Base-by-base conservation (phyloP, 73 alveolate genomes). In the Paramecium primaurelia region DNA sequence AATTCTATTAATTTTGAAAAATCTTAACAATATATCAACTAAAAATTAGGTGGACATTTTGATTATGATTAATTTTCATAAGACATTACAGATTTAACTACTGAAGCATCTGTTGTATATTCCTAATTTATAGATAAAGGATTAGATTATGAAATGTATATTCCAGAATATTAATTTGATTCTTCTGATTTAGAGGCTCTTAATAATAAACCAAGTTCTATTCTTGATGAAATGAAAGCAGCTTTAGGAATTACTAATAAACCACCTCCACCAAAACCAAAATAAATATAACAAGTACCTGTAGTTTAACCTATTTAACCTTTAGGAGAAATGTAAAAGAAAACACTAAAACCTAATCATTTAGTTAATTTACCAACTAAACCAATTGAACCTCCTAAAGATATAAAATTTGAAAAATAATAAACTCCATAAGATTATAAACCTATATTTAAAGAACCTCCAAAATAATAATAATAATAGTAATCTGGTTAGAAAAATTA, bases 331-430 rank as follows among this genome's bases (percentile, higher is more conserved):
- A 75, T 36, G 58, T 36, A 42, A 37, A 75, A 75, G 6, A 14
- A 75, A n/a, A 75, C 88, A 5, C n/a, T 26, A 2, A 80, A 80
- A 36, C 91, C 91, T 80, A 26, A 20, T 25, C 91, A 80, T 80
- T 45, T 80, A 14, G 47, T 32, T 25, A 47, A 22, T 49, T 7
- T 80, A n/a, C 34, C 49, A 20, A 32, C 91, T 20, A 42, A 49
- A 80, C 91, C 91, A 45, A 45, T 26, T 0, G 91, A 80, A 80
- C 77, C 91, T 10, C 91, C 91, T 8, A 80, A 80, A 36, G 91
- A 80, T 47, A 80, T 80, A 10, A 80, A 80, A 47, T 80, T 80
- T 36, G 91, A 80, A 42, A 80, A 80, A 80, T 32, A 42, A 18
- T 6, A 28, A 45, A 49, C 91, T 20, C 49, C 91, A 4, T 10